Evolutionary conservation across 2,329 filamentous ascomycete species (phyloP), one percentile per base, ranked within the genome.

Genomic region (Cadophora gregata): DNA sequence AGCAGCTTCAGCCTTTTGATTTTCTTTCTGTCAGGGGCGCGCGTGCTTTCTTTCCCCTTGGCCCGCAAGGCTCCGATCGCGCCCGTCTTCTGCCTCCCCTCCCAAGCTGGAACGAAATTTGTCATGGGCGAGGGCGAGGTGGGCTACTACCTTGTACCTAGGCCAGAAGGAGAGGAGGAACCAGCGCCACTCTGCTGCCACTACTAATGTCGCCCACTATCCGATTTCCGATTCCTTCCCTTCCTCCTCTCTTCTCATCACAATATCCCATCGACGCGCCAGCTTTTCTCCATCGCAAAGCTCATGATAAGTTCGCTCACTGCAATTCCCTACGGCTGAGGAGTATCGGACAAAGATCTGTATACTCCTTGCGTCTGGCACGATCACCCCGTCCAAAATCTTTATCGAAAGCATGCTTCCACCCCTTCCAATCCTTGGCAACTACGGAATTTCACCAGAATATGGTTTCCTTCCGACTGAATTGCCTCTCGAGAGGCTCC

Each of bases 381-480:
- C 72, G 67, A 72, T 69, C 60, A 61, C 53, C 53, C 61, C 63
- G 65, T 51, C 60, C 69, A 69, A 63, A 69, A 38, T 62, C 67
- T 64, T 31, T 62, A 56, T 65, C 61, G 64, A 68, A 74, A 72
- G 68, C 53, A 80, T 81, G 88, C 80, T 88, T 76, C 85, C 86
- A 69, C 83, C 86, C 55, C 81, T 91, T 67, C 89, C 89, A 29
- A 76, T 80, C 56, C 85, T 92, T 66, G 85, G 87, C 78, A 90
- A 96, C 79, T 97, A 96, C 81, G 92, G 91, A 80, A 87, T 93
- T 79, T 92, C 91, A 71, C 82, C 86, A 68, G 83, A 88, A 65
- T 88, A 93, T 80, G 96, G 96, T 75, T 99, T 99, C 81, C 87
- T 99, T 63, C 93, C 96, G 1, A 84, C 91, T 69, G 88, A 93